A percentile compares a stretch with the other conserved stretches of the same genome.
phyloP scores from a whole-genome alignment of 345 rosid genomes.

The Eucalyptus sp. region DNA sequence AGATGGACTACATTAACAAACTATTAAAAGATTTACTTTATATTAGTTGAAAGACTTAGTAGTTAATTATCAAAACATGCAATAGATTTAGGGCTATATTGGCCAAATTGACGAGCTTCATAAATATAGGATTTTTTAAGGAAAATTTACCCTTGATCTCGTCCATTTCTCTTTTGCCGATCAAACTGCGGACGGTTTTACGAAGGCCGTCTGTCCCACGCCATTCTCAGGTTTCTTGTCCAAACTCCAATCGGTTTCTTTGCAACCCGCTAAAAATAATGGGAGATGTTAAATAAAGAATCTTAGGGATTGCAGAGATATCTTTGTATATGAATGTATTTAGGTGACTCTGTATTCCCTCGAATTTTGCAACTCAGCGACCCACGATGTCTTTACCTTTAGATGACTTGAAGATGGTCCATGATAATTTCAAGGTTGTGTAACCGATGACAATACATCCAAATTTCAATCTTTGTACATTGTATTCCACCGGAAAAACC shows the following conservation, averaged over 20 bases:
- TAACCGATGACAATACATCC: background rate
- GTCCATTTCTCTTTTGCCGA: background rate
- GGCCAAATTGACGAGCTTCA: too few relatives aligned
- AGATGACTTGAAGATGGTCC: background rate
- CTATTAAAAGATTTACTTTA: too few relatives aligned
- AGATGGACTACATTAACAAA: too few relatives aligned
- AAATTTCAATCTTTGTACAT: background rate
- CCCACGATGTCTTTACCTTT: background rate
- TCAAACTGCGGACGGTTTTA: background rate
- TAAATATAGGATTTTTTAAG: too few relatives aligned
- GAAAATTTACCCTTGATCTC: background rate
- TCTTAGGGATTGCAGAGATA: background rate
- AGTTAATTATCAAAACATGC: too few relatives aligned
- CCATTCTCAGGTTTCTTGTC: background rate
- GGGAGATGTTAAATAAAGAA: background rate
- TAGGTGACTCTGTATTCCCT: background rate
- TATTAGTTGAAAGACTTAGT: too few relatives aligned
- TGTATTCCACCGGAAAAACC: background rate
- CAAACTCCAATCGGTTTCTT: background rate
- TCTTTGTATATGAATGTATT: background rate
- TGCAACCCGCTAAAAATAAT: background rate
- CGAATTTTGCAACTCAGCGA: background rate
- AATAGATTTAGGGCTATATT: too few relatives aligned
- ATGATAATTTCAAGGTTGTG: background rate
- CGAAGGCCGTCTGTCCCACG: background rate